These are phyloP conservation scores for Citrus australasica DNA, from an alignment of 345 rosid species.

Conservation along the genomic window DNA sequence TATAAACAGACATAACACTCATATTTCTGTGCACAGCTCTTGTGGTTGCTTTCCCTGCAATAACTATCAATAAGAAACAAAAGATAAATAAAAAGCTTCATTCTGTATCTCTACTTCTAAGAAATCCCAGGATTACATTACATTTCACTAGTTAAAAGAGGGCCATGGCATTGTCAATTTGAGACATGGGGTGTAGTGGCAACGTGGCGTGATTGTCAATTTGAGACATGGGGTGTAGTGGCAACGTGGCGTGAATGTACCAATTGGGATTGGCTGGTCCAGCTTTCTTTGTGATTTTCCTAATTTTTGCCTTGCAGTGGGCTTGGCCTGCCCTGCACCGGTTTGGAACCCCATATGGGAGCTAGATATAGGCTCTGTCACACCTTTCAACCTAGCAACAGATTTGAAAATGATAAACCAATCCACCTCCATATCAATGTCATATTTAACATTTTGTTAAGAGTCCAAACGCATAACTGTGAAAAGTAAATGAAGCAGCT, in stretches of 20 bases:
- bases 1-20: conserved; percentile 28
- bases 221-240: background rate
- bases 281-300: background rate
- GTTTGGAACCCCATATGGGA: background rate
- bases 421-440: background rate
- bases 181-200: too few relatives aligned
- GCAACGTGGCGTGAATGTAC: too few relatives aligned
- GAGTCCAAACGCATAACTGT: background rate
- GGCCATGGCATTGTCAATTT: background rate
- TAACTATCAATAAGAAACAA: conserved; percentile 19
- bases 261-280: background rate
- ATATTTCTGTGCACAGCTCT: conserved; percentile 38
- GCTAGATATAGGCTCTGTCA: background rate
- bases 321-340: background rate
- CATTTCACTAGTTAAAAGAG: background rate
- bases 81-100: background rate
- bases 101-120: background rate
- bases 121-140: conserved; percentile 5
- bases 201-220: background rate
- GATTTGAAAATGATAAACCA: background rate
- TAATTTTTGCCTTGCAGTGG: conserved; percentile 6
- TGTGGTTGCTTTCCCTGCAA: conserved; percentile 80
- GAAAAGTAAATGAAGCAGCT: background rate
- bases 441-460: background rate
- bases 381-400: background rate